Base-by-base conservation (phyloP, 139 green algal genomes). In the Ettlia oleoabundans region DNA sequence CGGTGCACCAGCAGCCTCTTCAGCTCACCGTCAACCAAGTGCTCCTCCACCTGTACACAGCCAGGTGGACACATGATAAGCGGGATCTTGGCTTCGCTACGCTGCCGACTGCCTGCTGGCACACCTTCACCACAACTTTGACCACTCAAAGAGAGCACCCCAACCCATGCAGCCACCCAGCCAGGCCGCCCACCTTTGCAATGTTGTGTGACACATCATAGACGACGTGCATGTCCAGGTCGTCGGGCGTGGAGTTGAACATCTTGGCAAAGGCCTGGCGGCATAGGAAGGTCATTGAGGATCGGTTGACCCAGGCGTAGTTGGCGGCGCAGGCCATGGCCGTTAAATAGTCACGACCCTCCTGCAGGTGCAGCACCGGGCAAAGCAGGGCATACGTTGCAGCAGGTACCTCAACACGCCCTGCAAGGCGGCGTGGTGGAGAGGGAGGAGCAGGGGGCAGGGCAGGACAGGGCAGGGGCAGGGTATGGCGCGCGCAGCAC, bases 151-250 rank as follows among this genome's bases (percentile, higher is more conserved):
- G n/a, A n/a, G n/a, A n/a, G n/a, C n/a, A n/a, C n/a, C n/a, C n/a
- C n/a, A n/a, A n/a, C n/a, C n/a, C n/a, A n/a, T n/a, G n/a, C n/a
- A n/a, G n/a, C n/a, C n/a, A n/a, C n/a, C n/a, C n/a, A n/a, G n/a
- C n/a, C 33, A 9, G 4, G 3, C 35, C 38, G 0, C 18, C 35
- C 67, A 92, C 88, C 91, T 97, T 97, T 55, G 95, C 95, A 76
- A 97, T 97, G 90, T 98, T 98, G 84, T 97, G 95, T 32, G 64
- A 89, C 33, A 98, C 94, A 84, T 98, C 95, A 78, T 98, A 98
- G 33, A 98, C 91, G 4, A 98, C 85, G 43, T 97, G 91, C 95
- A 98, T 98, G 88, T 98, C 95, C 78, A 98, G 76, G 26, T 98
- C 93, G 47, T 96, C 93, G 18, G 93, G 89, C 4, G 89, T 91